Evolutionary conservation across 805 yeast genomes (phyloP), one percentile per base, ranked within the genome.

Genomic region (Brettanomyces custersianus): DNA sequence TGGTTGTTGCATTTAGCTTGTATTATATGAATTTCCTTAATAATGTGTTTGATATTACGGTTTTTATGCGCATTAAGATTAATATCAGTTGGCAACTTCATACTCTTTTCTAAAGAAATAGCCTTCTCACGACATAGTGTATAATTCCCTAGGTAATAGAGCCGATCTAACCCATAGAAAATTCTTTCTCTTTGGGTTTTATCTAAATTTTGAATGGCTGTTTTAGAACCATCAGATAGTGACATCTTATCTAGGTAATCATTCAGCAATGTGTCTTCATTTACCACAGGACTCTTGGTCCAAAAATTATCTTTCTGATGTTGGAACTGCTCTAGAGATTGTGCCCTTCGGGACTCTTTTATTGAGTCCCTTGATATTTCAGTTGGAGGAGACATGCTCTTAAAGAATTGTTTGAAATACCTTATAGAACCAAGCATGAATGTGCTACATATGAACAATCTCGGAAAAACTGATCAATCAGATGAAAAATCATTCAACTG

Each of bases 291-390:
- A 0, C 94, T 94, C 1, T 61, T 51, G 0, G 45, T 33, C 42
- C 55, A 57, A 49, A 74, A 85, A 47, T 67, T 70, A 3, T 43
- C 42, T 41, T 62, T 59, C 54, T 86, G 90, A 7, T 40, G 49
- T 23, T 51, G 57, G 44, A 60, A 86, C 38, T 72, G 81, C 36
- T 77, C 88, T 29, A 74, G 76, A 0, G 80, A 49, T 51, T 86
- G 96, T 0, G 77, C 78, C 47, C 81, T 84, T 29, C 95, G n/a
- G n/a, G n/a, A n/a, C n/a, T n/a, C n/a, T n/a, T n/a, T n/a, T n/a
- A n/a, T n/a, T n/a, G n/a, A n/a, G n/a, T n/a, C n/a, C n/a, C n/a
- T n/a, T n/a, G n/a, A n/a, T n/a, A n/a, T n/a, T n/a, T n/a, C n/a
- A n/a, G n/a, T n/a, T n/a, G n/a, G n/a, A n/a, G n/a, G n/a, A n/a